Evolutionary conservation across 2,329 filamentous ascomycete genomes (phyloP), one percentile per base, ranked within the genome.

Genomic region (Phaeosphaeriaceae sp.): DNA sequence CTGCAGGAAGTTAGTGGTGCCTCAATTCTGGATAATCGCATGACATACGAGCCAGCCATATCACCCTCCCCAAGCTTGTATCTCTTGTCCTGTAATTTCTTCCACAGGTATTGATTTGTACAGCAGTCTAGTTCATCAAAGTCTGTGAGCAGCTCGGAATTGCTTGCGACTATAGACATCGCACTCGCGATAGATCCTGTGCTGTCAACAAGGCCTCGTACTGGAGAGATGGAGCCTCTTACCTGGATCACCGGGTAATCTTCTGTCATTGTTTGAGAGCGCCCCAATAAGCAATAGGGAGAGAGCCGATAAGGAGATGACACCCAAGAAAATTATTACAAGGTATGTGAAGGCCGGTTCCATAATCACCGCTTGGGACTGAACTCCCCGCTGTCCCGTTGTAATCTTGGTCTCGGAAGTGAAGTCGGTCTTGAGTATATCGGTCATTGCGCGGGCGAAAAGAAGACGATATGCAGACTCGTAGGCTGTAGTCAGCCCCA

Each of bases 401-500:
- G 20, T 42, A 24, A 3, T 55, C 56, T 24, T 50, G 24, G 20
- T 51, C 31, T 46, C 66, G 27, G 42, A 2, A 4, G 49, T 15
- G 21, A 68, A 54, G 4, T 69, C 51, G 0, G n/a, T 7, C 0
- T 44, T 44, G 1, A 78, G 57, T 1, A 76, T 58, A 21, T 76
- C 69, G 0, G 59, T 59, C 66, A 79, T 66, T 3, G 63, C 61
- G 2, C 74, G 64, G 1, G 75, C 63, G 48, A 83, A 82, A 0
- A 83, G 61, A 1, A 83, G 47, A 17, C 75, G 68, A 56, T 83
- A 81, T 0, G 78, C 78, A 1, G 63, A 60, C 44, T 78, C 66
- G 45, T 79, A 81, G 0, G 76, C 75, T 5, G 58, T 15, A 1
- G 64, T 58, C 0, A 83, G 56, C 0, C 49, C 55, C 10, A 64